These are phyloP conservation scores for Hippophae tibetana DNA, from an alignment of 306 rosid species.

Conservation along the genomic window DNA sequence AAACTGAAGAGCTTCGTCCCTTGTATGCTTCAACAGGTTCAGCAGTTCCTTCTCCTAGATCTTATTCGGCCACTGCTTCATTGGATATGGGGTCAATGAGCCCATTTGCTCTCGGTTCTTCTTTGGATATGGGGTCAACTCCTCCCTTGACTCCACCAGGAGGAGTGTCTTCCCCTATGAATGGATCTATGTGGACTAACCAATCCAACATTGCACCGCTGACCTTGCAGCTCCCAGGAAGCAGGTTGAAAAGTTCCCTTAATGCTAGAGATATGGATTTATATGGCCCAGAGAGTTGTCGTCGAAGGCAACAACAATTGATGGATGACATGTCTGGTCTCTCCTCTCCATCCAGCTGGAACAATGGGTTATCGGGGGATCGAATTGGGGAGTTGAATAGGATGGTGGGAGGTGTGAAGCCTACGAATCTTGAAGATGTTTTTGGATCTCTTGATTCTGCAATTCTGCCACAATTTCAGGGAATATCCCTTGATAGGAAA, in stretches of 20 bases:
- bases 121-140: conserved; percentile 33
- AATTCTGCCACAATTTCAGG: conserved; percentile 45
- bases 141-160: conserved; percentile 54
- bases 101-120: conserved; percentile 37
- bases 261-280: conserved; percentile 46
- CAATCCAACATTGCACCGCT: conserved; percentile 42
- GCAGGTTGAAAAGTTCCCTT: conserved; percentile 48
- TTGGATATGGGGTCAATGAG: conserved; percentile 48
- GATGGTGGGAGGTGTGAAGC: conserved; percentile 38
- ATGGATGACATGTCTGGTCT: conserved; percentile 44
- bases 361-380: conserved; percentile 36
- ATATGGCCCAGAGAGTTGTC: conserved; percentile 41
- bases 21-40: conserved; percentile 80
- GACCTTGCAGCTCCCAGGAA: conserved; percentile 45
- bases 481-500: conserved; percentile 40
- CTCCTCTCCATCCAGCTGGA: conserved; percentile 53
- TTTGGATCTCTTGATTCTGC: conserved; percentile 46
- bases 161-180: conserved; percentile 44
- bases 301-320: conserved; percentile 41
- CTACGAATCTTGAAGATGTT: conserved; percentile 53
- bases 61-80: conserved; percentile 26
- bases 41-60: conserved; percentile 72
- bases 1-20: conserved; percentile 74
- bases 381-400: conserved; percentile 37
- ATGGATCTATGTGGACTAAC: conserved; percentile 46